Percentiles rank a stretch among this genome's conserved stretches.
These are phyloP conservation scores for Lepidium campestre DNA, from an alignment of 441 rosid species.

Conservation along the genomic window DNA sequence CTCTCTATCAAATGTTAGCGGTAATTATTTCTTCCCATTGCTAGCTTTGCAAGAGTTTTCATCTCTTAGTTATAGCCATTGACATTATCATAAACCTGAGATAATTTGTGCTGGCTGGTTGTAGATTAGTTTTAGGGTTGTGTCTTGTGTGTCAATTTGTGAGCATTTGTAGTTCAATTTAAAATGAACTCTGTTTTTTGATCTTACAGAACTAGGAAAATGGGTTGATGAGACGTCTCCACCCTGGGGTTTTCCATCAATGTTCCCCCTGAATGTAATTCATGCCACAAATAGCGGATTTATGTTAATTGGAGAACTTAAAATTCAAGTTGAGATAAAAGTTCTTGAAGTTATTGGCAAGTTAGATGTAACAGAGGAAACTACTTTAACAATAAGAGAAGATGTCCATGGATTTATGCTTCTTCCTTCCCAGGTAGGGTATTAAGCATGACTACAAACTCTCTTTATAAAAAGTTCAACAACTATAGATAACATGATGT, in stretches of 20 bases:
- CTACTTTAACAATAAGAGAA: neutral
- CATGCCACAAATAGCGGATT: neutral
- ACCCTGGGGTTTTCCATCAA: neutral
- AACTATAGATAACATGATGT: neutral
- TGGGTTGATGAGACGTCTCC: neutral
- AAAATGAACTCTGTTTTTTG: neutral
- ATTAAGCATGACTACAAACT: neutral
- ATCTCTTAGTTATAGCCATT: no score
- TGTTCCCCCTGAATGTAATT: neutral
- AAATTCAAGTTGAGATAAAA: neutral
- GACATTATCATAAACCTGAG: no score
- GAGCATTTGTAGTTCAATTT: neutral
- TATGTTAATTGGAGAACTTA: neutral
- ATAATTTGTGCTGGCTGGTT: neutral
- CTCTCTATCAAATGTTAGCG: no score
- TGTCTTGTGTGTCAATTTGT: neutral
- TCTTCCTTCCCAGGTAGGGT: neutral
- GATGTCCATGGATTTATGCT: neutral
- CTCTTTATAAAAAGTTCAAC: neutral
- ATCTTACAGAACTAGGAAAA: neutral
- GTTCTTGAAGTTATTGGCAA: conserved; percentile 14
- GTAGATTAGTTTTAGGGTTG: neutral
- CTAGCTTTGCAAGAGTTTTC: no score
- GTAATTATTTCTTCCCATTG: no score
- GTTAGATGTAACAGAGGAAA: neutral